phyloP scores from a whole-genome alignment of 2,329 filamentous ascomycete genomes.

The Verticillium tricorpus region DNA sequence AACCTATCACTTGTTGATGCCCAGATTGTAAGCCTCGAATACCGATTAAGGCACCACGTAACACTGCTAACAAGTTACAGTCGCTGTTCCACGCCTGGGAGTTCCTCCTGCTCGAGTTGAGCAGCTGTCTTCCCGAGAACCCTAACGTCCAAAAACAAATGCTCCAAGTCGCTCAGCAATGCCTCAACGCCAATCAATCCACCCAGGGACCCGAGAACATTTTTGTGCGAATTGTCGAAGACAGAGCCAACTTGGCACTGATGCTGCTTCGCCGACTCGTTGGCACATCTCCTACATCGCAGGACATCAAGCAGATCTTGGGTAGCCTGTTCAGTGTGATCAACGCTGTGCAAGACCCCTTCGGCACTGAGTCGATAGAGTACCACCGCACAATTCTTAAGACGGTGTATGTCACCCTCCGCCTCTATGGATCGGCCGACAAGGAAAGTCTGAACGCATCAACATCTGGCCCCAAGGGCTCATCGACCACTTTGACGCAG shows the following conservation, averaged over 20 bases:
- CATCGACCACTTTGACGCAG: constrained; percentile 44
- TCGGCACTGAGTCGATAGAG: constrained; percentile 45
- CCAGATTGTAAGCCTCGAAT: constrained; percentile 62
- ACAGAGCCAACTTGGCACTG: constrained; percentile 75
- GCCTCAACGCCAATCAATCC: constrained; percentile 71
- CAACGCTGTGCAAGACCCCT: constrained; percentile 49
- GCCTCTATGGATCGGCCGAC: constrained; percentile 49
- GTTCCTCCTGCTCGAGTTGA: constrained; percentile 78
- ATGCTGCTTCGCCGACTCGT: constrained; percentile 77
- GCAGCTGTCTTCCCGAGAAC: constrained; percentile 53
- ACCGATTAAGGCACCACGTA: background rate
- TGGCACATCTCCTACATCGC: constrained; percentile 44
- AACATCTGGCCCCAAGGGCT: constrained; percentile 21
- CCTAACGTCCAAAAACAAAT: constrained; percentile 62
- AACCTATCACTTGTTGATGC: constrained; percentile 92
- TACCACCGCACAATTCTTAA: constrained; percentile 84
- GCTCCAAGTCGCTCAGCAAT: constrained; percentile 70
- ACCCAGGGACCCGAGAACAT: constrained; percentile 71
- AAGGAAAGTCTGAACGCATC: constrained; percentile 17
- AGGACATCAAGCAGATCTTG: constrained; percentile 48
- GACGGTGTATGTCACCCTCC: constrained; percentile 77
- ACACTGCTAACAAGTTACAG: constrained; percentile 36
- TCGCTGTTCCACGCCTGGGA: constrained; percentile 87
- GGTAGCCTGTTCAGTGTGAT: constrained; percentile 47
- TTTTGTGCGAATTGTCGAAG: constrained; percentile 73